Evolutionary conservation across 2,329 filamentous ascomycete species (phyloP).

Genomic region (Alternaria sp.): DNA sequence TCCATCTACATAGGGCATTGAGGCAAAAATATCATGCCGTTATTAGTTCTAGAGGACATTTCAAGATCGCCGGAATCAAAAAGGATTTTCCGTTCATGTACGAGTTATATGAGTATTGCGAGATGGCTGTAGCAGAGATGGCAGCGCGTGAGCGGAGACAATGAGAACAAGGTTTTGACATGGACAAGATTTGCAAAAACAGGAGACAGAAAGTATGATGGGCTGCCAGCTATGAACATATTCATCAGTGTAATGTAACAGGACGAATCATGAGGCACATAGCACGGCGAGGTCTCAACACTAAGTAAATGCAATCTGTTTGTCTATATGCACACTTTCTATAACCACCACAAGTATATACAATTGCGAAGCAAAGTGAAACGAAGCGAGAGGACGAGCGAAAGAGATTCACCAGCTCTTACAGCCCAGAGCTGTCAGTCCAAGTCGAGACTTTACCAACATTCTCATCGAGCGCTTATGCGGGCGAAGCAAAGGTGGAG

Average conservation of each 20-base stretch:
- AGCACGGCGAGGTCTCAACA: not conserved
- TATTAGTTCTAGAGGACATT: not conserved
- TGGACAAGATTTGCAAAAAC: not conserved
- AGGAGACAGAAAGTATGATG: too few relatives aligned
- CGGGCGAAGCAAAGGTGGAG: constrained; percentile 49
- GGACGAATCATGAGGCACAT: not conserved
- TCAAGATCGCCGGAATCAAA: not conserved
- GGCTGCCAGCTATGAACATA: too few relatives aligned
- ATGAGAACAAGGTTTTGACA: not conserved
- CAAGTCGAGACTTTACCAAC: not conserved
- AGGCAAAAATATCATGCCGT: not conserved
- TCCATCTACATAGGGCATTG: not conserved
- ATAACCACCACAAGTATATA: constrained; percentile 24
- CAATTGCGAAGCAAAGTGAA: constrained; percentile 17
- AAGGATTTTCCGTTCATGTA: too few relatives aligned
- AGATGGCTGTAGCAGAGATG: too few relatives aligned
- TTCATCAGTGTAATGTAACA: too few relatives aligned
- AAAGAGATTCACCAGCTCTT: not conserved
- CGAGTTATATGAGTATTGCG: too few relatives aligned
- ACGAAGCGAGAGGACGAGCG: constrained; percentile 17
- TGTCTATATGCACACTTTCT: constrained; percentile 23
- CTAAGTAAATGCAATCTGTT: constrained; percentile 17
- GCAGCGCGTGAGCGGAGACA: not conserved
- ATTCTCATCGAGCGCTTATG: constrained; percentile 26
- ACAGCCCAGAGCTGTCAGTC: constrained; percentile 1